These are phyloP conservation scores for Amylocystis lapponica DNA, from an alignment of 768 basidiomycete species.

Conservation along the genomic window DNA sequence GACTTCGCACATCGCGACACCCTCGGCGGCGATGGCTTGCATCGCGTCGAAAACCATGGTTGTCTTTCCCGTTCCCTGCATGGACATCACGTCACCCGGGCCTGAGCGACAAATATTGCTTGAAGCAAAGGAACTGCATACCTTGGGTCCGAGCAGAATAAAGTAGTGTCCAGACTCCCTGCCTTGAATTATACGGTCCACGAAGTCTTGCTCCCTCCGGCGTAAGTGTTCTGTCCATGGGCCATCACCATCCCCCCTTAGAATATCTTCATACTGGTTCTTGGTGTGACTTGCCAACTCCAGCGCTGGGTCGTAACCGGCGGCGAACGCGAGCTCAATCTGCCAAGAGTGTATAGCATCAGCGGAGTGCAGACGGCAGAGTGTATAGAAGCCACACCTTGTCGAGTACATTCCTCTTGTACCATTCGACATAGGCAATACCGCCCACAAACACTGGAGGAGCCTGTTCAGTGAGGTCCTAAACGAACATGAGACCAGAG, in stretches of 20 bases:
- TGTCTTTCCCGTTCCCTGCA: constrained; percentile 73
- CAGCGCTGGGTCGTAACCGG: constrained; percentile 81
- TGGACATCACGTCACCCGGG: constrained; percentile 4
- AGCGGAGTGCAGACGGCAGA: constrained; percentile 8
- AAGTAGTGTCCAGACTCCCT: constrained; percentile 68
- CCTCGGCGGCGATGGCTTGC: constrained; percentile 62
- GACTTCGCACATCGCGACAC: constrained; percentile 74
- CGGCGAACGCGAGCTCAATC: constrained; percentile 74
- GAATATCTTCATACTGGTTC: constrained; percentile 23
- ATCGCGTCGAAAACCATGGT: constrained; percentile 84
- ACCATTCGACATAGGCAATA: constrained; percentile 68
- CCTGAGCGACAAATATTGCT: not conserved
- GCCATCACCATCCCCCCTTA: constrained; percentile 21
- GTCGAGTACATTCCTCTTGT: constrained; percentile 75
- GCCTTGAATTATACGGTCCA: constrained; percentile 78
- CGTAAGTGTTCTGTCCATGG: constrained; percentile 58
- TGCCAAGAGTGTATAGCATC: too few species aligned
- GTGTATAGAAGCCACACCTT: constrained; percentile 48
- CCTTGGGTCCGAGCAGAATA: constrained; percentile 75
- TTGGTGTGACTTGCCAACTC: constrained; percentile 54
- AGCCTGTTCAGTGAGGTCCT: not conserved
- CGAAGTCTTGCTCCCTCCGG: constrained; percentile 65
- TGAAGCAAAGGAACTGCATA: constrained; percentile 19
- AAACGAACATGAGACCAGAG: not conserved
- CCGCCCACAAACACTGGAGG: constrained; percentile 62